phyloP scores from a whole-genome alignment of 1,284 basidiomycete species.

The Leccinum holopus region DNA sequence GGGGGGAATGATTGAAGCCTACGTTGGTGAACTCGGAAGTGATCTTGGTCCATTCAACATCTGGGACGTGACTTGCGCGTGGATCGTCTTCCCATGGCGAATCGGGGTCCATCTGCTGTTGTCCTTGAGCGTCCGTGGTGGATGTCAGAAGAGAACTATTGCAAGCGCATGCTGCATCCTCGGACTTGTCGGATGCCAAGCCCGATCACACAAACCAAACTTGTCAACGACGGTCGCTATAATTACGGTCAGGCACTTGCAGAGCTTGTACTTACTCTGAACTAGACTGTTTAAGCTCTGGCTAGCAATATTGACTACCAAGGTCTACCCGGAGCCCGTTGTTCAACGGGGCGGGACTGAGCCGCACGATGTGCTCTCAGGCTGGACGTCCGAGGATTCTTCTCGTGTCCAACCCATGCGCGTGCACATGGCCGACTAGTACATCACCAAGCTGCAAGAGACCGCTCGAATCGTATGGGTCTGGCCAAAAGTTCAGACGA shows the following conservation, averaged over 20 bases:
- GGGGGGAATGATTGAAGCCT: slow-evolving; percentile 17
- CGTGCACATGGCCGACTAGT: background rate
- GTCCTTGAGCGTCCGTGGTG: background rate
- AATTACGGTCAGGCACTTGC: background rate
- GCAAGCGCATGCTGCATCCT: too few relatives aligned
- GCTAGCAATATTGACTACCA: background rate
- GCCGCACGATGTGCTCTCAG: background rate
- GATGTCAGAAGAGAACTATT: background rate
- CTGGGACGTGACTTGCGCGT: slow-evolving; percentile 28
- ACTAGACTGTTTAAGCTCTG: background rate
- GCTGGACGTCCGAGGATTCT: background rate
- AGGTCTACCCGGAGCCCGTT: background rate
- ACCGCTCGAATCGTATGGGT: slow-evolving; percentile 39
- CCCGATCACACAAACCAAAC: background rate
- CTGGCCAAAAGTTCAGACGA: background rate
- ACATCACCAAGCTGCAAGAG: slow-evolving; percentile 59
- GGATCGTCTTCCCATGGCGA: slow-evolving; percentile 57
- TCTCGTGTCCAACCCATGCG: slow-evolving; percentile 1
- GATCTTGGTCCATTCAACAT: slow-evolving; percentile 64
- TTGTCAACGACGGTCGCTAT: background rate
- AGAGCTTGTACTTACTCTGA: slow-evolving; percentile 2
- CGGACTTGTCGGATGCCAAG: background rate
- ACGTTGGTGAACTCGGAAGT: slow-evolving; percentile 68
- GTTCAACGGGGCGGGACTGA: background rate
- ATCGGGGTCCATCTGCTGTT: slow-evolving; percentile 46